phyloP scores from a whole-genome alignment of 192 early-diverging fungal genomes.

The Irineochytrium annulatum region DNA sequence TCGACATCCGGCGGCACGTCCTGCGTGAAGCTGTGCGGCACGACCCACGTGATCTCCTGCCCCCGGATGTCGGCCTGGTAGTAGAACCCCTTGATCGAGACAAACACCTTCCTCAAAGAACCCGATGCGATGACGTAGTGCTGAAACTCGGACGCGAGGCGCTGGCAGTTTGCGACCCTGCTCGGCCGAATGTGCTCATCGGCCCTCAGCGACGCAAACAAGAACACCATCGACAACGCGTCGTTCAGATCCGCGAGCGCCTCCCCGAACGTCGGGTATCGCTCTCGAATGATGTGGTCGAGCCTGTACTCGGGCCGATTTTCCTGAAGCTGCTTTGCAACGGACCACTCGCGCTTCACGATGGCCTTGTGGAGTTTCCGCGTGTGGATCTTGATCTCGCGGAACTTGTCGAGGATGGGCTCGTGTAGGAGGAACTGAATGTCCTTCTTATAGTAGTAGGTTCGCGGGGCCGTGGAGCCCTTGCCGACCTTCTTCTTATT shows the following conservation, averaged over 20 bases:
- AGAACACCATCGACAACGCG: slow-evolving; percentile 92
- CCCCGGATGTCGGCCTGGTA: slow-evolving; percentile 98
- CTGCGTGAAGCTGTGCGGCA: slow-evolving; percentile 94
- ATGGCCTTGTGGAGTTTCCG: slow-evolving; percentile 84
- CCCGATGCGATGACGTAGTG: slow-evolving; percentile 80
- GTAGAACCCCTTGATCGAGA: slow-evolving; percentile 99
- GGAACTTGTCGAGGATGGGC: slow-evolving; percentile 85
- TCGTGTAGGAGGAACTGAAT: slow-evolving; percentile 93
- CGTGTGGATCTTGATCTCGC: slow-evolving; percentile 86
- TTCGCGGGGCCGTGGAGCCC: slow-evolving; percentile 79
- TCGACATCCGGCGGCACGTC: slow-evolving; percentile 88
- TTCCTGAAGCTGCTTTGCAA: slow-evolving; percentile 71
- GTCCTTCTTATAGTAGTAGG: slow-evolving; percentile 94
- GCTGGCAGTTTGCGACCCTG: slow-evolving; percentile 61
- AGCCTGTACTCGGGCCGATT: slow-evolving; percentile 81
- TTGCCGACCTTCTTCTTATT: slow-evolving; percentile 92
- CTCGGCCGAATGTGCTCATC: slow-evolving; percentile 36
- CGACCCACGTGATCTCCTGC: slow-evolving; percentile 89
- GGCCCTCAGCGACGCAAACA: slow-evolving; percentile 88
- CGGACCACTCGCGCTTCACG: slow-evolving; percentile 72
- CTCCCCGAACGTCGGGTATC: slow-evolving; percentile 91
- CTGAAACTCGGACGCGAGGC: slow-evolving; percentile 88
- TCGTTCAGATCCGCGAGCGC: slow-evolving; percentile 95
- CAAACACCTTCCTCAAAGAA: slow-evolving; percentile 81
- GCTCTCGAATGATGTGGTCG: slow-evolving; percentile 92